These are phyloP conservation scores for Phytophthora ramorum DNA, from an alignment of 352 stramenopile species.

Conservation along the genomic window DNA sequence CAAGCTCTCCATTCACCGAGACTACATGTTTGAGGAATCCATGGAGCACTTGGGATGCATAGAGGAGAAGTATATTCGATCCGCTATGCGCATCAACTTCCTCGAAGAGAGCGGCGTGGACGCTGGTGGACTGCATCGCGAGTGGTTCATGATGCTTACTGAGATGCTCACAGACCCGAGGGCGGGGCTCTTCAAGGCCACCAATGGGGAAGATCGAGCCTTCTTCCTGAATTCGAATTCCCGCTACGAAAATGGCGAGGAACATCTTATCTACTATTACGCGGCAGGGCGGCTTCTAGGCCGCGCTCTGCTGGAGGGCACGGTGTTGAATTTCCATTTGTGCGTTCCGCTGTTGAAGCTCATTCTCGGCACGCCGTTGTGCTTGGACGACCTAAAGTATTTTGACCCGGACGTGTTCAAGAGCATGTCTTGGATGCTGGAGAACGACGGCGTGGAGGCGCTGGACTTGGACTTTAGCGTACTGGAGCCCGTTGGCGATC, in stretches of 20 bases:
- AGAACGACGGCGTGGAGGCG: conserved; percentile 61
- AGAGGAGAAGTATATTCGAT: conserved; percentile 59
- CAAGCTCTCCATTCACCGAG: conserved; percentile 55
- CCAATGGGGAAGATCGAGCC: conserved; percentile 55
- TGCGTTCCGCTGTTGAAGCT: conserved; percentile 97
- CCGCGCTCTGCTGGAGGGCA: conserved; percentile 85
- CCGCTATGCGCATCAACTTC: conserved; percentile 82
- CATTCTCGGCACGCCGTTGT: conserved; percentile 95
- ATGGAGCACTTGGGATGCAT: conserved; percentile 69
- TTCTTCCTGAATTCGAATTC: conserved; percentile 80
- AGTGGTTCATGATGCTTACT: conserved; percentile 90
- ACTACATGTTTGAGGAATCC: conserved; percentile 70
- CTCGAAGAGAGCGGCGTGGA: conserved; percentile 83
- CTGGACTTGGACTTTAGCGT: conserved; percentile 74
- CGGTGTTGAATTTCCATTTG: conserved; percentile 95
- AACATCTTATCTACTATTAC: conserved; percentile 78
- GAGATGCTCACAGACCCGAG: conserved; percentile 56
- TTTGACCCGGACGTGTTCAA: conserved; percentile 68
- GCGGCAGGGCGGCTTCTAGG: conserved; percentile 64
- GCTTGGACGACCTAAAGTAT: conserved; percentile 93
- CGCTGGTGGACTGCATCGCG: conserved; percentile 84
- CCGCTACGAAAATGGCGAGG: conserved; percentile 55
- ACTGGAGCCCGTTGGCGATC: conserved; percentile 36
- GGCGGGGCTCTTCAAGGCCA: conserved; percentile 62
- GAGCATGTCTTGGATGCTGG: conserved; percentile 73